Percentiles rank a stretch among this genome's conserved stretches.
These are phyloP conservation scores for Moesziomyces globuligerus DNA, from an alignment of 1,284 basidiomycete species.

Conservation along the genomic window DNA sequence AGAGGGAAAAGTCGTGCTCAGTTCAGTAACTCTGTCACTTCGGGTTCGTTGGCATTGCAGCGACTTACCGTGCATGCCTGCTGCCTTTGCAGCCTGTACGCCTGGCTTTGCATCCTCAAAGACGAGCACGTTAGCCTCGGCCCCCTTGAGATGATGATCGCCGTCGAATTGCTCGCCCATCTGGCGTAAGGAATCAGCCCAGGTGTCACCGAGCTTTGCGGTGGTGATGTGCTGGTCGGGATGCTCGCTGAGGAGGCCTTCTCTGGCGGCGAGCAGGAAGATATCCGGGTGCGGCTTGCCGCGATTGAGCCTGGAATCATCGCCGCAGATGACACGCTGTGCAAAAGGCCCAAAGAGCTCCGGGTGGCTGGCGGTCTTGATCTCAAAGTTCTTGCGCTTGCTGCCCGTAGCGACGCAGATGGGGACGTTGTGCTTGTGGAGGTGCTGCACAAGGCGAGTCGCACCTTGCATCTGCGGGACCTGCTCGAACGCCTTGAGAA, in stretches of 20 bases:
- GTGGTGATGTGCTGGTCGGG: conserved; percentile 15
- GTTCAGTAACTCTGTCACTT: neutral
- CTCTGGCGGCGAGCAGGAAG: conserved; percentile 64
- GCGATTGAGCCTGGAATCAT: conserved; percentile 55
- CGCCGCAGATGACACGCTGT: conserved; percentile 61
- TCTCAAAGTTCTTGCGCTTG: conserved; percentile 61
- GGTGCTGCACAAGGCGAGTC: conserved; percentile 59
- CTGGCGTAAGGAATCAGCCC: conserved; percentile 37
- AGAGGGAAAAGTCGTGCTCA: too few species aligned
- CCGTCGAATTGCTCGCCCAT: conserved; percentile 56
- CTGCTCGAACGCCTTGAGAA: conserved; percentile 59
- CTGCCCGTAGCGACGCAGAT: conserved; percentile 67
- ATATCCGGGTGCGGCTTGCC: conserved; percentile 67
- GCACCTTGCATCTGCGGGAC: conserved; percentile 67
- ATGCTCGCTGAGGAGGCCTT: conserved; percentile 52
- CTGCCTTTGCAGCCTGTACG: conserved; percentile 60
- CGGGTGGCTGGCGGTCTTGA: conserved; percentile 59
- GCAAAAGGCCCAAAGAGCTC: conserved; percentile 60
- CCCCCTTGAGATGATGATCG: conserved; percentile 39
- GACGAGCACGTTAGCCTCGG: conserved; percentile 62
- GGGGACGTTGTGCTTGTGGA: conserved; percentile 61
- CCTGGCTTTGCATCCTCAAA: conserved; percentile 67
- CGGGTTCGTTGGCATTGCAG: neutral
- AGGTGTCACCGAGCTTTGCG: conserved; percentile 27
- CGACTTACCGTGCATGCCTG: conserved; percentile 63